Evolutionary conservation across 129 eudicot species (phyloP).

Genomic region (Flaveria robusta): DNA sequence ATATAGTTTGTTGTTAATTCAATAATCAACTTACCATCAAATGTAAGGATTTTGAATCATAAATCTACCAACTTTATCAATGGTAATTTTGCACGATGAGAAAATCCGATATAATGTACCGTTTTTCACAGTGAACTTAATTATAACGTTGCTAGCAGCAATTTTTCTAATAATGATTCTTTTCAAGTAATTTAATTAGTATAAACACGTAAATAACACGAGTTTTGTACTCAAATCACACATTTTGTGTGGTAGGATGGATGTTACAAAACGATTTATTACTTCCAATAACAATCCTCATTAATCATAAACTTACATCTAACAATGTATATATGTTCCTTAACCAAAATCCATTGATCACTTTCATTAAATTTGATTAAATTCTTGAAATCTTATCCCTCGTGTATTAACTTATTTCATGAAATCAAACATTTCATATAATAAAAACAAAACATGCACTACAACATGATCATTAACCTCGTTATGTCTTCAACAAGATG

Average conservation of each 20-base stretch:
- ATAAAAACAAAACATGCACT: constrained; percentile 21
- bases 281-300: constrained; percentile 24
- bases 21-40: not conserved
- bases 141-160: not conserved
- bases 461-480: constrained; percentile 28
- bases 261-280: constrained; percentile 36
- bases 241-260: constrained; percentile 33
- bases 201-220: constrained; percentile 16
- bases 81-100: not conserved
- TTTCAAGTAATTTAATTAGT: not conserved
- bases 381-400: not conserved
- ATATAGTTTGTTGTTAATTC: not conserved
- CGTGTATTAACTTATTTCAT: constrained; percentile 20
- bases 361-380: not conserved
- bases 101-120: not conserved
- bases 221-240: constrained; percentile 25
- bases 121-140: too few species aligned
- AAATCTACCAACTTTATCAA: not conserved
- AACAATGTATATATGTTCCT: constrained; percentile 2
- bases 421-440: constrained; percentile 23
- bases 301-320: constrained; percentile 9
- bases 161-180: not conserved
- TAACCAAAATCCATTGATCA: constrained; percentile 10
- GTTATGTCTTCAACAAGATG: constrained; percentile 35
- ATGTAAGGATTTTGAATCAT: constrained; percentile 1